Evolutionary conservation across 2,329 filamentous ascomycete genomes (phyloP).

Genomic region (Fusarium chlamydosporum): DNA sequence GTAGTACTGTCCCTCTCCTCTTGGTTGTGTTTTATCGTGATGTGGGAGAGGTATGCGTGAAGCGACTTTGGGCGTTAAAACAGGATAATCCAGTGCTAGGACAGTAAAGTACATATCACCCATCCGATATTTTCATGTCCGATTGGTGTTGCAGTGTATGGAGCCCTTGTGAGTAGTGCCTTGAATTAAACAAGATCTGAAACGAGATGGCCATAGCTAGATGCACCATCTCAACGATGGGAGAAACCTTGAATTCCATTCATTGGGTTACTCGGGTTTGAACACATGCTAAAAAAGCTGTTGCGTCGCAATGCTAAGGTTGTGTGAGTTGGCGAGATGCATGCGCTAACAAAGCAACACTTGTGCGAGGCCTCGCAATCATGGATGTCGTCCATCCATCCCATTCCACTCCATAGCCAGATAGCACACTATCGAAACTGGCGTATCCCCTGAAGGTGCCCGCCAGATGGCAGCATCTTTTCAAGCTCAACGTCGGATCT

Average conservation of each 20-base stretch:
- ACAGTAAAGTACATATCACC: constrained; percentile 9
- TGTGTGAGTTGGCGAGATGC: constrained; percentile 12
- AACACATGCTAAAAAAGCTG: constrained; percentile 8
- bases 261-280: neutral
- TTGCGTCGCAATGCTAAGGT: neutral
- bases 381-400: constrained; percentile 1
- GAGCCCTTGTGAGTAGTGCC: constrained; percentile 1
- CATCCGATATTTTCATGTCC: neutral
- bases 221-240: constrained; percentile 24
- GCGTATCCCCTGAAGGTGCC: constrained; percentile 6
- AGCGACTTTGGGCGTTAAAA: constrained; percentile 5
- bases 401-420: too few species aligned
- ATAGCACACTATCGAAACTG: constrained; percentile 17
- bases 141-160: constrained; percentile 18
- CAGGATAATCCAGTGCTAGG: constrained; percentile 16
- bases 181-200: constrained; percentile 28
- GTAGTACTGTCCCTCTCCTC: neutral
- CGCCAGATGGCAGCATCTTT: constrained; percentile 6
- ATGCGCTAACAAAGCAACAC: constrained; percentile 10
- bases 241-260: constrained; percentile 23
- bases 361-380: constrained; percentile 19
- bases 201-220: constrained; percentile 28
- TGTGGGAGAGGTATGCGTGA: constrained; percentile 22
- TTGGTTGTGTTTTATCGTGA: constrained; percentile 7
- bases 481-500: constrained; percentile 28